Evolutionary conservation across 1,284 basidiomycete genomes (phyloP), one percentile per base, ranked within the genome.

Genomic region (Gomphus bonarii): DNA sequence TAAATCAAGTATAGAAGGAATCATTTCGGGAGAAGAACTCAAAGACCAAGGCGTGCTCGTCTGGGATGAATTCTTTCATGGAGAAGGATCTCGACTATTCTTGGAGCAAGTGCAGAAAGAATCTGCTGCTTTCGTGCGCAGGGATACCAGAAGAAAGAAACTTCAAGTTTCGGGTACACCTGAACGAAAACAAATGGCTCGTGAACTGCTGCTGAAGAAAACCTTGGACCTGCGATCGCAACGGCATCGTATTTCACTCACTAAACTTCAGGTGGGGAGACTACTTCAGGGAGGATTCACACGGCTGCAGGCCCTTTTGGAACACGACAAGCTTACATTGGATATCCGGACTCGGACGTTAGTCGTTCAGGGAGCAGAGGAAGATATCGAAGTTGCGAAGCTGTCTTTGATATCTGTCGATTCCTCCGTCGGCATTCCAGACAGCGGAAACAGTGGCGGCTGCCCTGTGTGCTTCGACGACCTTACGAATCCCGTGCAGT

Each of bases 61-160:
- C 2, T 81, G 79, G 78, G 73, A 78, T 57, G 72, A 73, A 12
- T 75, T 75, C 56, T 74, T 80, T 58, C 68, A 72, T 18, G 65
- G 66, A 16, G 50, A 68, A 7, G 72, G 68, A 53, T 73, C 76
- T 50, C 55, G 58, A 16, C 69, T 67, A 20, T 65, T 67, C 14
- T 54, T 80, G 33, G 68, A 71, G 9, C 63, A 63, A 22, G 48
- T 76, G 20, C 72, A 74, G 56, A 50, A 60, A 1, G 66, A 70
- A 25, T 60, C 62, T 2, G 59, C 61, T 11, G 68, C 69, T 35
- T 73, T 72, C 51, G 65, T 80, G 30, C 65, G 70, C 38, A 65
- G 68, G 18, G 75, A 81, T 57, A 63, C 62, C 31, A 71, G 72
- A 14, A 65, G 64, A 4, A 69, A 69, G 38, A 61, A 65, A 25